phyloP scores from a whole-genome alignment of 768 basidiomycete species.

The Infundibulicybe gibba region DNA sequence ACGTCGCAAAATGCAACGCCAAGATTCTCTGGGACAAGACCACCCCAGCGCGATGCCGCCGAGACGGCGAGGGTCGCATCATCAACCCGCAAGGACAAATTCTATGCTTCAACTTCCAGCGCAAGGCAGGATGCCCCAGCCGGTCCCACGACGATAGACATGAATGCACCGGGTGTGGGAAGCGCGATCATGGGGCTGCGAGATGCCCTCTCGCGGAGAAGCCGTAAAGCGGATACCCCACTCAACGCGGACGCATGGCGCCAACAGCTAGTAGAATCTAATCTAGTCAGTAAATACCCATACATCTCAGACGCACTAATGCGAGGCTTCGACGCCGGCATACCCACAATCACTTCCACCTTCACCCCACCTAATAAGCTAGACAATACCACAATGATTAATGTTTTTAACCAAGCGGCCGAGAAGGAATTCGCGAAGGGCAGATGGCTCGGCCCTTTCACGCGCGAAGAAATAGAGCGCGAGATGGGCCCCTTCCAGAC shows the following conservation, averaged over 20 bases:
- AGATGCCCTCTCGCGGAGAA: neutral
- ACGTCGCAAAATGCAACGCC: neutral
- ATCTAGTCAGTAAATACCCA: neutral
- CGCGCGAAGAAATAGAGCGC: neutral
- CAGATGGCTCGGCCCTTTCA: neutral
- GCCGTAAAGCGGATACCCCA: neutral
- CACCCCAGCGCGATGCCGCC: too few species aligned
- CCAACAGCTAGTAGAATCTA: neutral
- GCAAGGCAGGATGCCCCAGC: neutral
- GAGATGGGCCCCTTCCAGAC: neutral
- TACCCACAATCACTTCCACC: neutral
- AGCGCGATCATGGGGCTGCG: neutral
- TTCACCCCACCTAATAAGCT: neutral
- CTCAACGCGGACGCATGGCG: neutral
- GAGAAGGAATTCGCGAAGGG: neutral
- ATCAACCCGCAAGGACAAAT: neutral
- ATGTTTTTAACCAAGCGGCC: neutral
- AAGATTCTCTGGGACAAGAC: neutral
- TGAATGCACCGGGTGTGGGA: neutral
- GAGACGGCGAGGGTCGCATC: neutral
- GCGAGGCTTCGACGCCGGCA: neutral
- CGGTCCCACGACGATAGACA: neutral
- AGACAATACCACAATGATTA: neutral
- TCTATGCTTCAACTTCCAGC: neutral
- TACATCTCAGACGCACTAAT: neutral